phyloP scores from a whole-genome alignment of 345 rosid species.

The Euphorbia pulcherrima region DNA sequence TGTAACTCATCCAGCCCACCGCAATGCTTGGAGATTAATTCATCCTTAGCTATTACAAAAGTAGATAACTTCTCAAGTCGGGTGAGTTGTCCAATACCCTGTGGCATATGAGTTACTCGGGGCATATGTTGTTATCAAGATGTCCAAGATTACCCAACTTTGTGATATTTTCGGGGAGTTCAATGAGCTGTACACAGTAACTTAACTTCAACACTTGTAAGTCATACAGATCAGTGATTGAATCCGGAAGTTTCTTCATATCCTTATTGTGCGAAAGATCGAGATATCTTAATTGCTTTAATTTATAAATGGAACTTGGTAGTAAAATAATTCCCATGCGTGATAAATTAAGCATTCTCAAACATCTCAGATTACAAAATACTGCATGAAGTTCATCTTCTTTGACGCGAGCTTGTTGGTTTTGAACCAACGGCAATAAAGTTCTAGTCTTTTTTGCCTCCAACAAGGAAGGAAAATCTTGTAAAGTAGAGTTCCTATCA shows the following conservation, averaged over 20 bases:
- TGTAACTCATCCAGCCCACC: neutral
- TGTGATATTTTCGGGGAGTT: neutral
- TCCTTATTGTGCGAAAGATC: slow-evolving; percentile 13
- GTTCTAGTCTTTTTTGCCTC: too few species aligned
- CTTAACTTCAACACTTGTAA: slow-evolving; percentile 16
- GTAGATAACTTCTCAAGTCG: slow-evolving; percentile 2
- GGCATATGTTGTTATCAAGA: neutral
- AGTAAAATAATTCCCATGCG: too few species aligned
- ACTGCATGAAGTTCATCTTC: too few species aligned
- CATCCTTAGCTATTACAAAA: neutral
- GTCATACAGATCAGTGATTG: slow-evolving; percentile 6
- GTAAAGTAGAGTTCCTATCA: too few species aligned
- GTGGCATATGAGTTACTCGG: neutral
- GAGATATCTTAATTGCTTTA: neutral
- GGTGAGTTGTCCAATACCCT: slow-evolving; percentile 3
- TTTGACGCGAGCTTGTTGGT: too few species aligned
- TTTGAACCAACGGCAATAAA: too few species aligned
- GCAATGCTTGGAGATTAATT: neutral
- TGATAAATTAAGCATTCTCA: too few species aligned
- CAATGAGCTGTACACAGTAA: neutral
- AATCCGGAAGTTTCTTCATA: slow-evolving; percentile 15
- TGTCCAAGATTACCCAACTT: slow-evolving; percentile 8
- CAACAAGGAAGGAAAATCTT: too few species aligned
- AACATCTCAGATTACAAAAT: too few species aligned
- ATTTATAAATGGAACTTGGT: too few species aligned